Evolutionary conservation across 148 eudicot genomes (phyloP).

Genomic region (Oxyria digyna): DNA sequence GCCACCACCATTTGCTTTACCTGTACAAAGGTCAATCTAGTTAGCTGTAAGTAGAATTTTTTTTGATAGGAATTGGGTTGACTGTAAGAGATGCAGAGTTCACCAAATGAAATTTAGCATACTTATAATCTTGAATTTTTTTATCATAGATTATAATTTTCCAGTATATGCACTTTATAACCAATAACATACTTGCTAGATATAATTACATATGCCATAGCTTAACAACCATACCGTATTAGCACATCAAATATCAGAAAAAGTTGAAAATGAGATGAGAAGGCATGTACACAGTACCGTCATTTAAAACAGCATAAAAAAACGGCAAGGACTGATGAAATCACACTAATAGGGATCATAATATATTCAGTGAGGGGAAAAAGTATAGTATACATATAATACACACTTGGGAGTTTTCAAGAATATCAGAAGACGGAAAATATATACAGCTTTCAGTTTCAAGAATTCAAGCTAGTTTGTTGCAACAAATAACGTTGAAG

Average conservation of each 20-base stretch:
- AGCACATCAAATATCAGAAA: neutral
- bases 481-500: neutral
- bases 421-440: too few relatives aligned
- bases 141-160: neutral
- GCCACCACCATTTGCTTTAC: conserved; percentile 98
- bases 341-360: neutral
- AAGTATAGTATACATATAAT: neutral
- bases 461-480: neutral
- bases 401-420: too few relatives aligned
- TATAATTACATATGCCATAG: too few relatives aligned
- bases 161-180: too few relatives aligned
- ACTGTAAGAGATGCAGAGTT: neutral
- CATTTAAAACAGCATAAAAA: too few relatives aligned
- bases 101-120: neutral
- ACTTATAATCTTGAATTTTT: too few relatives aligned
- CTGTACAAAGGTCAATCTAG: conserved; percentile 14
- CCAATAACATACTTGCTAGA: too few relatives aligned
- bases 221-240: neutral
- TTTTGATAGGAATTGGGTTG: neutral
- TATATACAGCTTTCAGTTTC: too few relatives aligned
- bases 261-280: too few relatives aligned
- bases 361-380: neutral
- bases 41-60: neutral
- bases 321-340: too few relatives aligned
- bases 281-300: too few relatives aligned